phyloP scores from a whole-genome alignment of 2,329 filamentous ascomycete genomes.

The Ophidiomyces ophidiicola region DNA sequence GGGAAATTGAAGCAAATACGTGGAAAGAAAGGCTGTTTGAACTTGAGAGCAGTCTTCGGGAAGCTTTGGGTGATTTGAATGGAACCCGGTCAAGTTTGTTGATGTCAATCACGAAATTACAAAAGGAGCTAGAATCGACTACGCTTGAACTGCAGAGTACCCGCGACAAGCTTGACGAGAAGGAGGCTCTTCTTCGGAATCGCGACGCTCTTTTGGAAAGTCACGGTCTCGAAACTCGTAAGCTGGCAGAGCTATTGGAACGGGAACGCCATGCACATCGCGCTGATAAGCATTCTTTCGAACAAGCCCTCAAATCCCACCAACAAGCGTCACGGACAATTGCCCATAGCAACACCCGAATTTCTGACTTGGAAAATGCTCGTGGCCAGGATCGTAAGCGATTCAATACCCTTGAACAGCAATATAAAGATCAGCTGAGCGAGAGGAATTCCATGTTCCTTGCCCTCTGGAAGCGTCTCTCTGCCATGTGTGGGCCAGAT shows the following conservation, averaged over 20 bases:
- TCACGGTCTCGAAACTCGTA: conserved; percentile 72
- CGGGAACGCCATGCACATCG: conserved; percentile 77
- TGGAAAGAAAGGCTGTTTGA: conserved; percentile 88
- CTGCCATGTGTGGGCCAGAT: conserved; percentile 72
- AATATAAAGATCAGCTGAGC: conserved; percentile 71
- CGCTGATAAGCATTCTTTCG: conserved; percentile 75
- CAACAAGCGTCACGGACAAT: conserved; percentile 78
- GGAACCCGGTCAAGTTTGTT: conserved; percentile 77
- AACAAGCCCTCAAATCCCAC: conserved; percentile 76
- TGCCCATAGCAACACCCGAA: conserved; percentile 69
- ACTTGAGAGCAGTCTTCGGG: conserved; percentile 75
- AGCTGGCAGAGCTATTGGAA: conserved; percentile 75
- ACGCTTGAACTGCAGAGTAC: conserved; percentile 68
- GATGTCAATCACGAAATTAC: conserved; percentile 74
- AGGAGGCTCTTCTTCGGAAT: conserved; percentile 78
- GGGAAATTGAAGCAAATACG: conserved; percentile 76
- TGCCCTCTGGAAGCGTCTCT: conserved; percentile 79
- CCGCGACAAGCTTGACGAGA: conserved; percentile 70
- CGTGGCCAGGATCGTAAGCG: conserved; percentile 67
- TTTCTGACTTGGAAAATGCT: conserved; percentile 72
- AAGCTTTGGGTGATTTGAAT: conserved; percentile 75
- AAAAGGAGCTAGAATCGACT: conserved; percentile 75
- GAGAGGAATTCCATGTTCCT: conserved; percentile 84
- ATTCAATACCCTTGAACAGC: conserved; percentile 61
- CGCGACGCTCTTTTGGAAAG: conserved; percentile 80